Evolutionary conservation across 495 filamentous ascomycete species (phyloP), one percentile per base, ranked within the genome.

Genomic region (Cladorrhinum samala): DNA sequence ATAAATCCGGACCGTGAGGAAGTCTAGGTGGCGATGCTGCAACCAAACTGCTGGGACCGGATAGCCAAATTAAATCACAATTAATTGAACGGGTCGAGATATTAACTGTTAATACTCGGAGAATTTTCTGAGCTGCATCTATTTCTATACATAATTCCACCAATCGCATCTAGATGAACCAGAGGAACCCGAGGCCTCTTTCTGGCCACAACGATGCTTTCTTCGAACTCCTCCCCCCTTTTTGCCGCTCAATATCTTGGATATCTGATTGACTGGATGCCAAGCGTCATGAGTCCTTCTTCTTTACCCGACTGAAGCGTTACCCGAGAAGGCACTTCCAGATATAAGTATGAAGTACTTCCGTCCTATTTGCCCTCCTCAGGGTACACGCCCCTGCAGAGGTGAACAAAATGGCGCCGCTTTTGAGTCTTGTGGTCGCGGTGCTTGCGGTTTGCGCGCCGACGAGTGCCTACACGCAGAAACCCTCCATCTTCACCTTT

Each of bases 401-500:
- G 9, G 6, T 33, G 5, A 33, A 5, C 24, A 54, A 27, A 0
- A 55, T 61, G 58, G 42, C 59, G n/a, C 30, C 54, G 37, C 47
- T 18, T 60, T 40, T 27, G 55, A 40, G 45, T 14, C 16, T 62
- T 17, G 46, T 27, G 27, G 14, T 49, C 2, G 55, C 37, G 16
- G 33, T 48, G 9, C 24, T 62, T 17, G 20, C 19, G 20, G 16
- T 60, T 16, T 44, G 17, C 9, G 33, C 38, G 7, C 46, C 53
- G 33, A 53, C 18, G 21, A 45, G 30, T 17, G 54, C 53, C 1
- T 60, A 51, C 45, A 53, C 52, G 8, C 38, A 45, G 9, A 55
- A 59, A 40, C 55, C 58, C 1, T 58, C 50, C 7, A 21, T 51
- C 24, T 63, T 67, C 43, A 60, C 50, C 51, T 67, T 65, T 47